phyloP scores from a whole-genome alignment of 2,329 filamentous ascomycete species.

The Phaeophleospora eucalypticola region DNA sequence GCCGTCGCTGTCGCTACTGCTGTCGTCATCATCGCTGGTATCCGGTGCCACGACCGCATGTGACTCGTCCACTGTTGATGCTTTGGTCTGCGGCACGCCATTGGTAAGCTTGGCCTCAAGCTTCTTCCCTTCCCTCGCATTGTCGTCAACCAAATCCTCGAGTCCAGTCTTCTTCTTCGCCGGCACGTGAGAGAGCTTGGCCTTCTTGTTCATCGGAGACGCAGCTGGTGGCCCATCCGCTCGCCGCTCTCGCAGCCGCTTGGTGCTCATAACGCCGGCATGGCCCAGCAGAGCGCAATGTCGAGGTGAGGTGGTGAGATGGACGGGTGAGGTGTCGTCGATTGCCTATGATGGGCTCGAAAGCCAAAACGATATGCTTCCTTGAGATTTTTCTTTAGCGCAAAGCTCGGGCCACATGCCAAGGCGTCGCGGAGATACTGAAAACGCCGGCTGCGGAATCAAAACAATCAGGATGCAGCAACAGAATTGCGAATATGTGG shows the following conservation, averaged over 20 bases:
- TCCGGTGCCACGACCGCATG: constrained; percentile 48
- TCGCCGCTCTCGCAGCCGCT: constrained; percentile 29
- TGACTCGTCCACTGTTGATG: constrained; percentile 55
- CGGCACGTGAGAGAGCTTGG: constrained; percentile 33
- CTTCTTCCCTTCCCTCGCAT: constrained; percentile 34
- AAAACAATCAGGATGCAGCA: too few relatives aligned
- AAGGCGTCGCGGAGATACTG: too few relatives aligned
- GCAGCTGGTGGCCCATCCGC: constrained; percentile 23
- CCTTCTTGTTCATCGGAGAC: constrained; percentile 30
- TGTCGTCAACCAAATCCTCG: constrained; percentile 34
- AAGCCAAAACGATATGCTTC: not conserved
- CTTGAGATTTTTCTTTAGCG: not conserved
- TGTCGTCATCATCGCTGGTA: not conserved
- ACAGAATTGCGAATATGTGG: too few relatives aligned
- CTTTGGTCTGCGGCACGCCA: constrained; percentile 48
- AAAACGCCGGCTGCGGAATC: too few relatives aligned
- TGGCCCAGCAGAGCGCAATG: constrained; percentile 7
- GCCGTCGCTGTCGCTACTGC: not conserved
- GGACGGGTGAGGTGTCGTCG: constrained; percentile 1
- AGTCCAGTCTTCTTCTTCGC: constrained; percentile 27
- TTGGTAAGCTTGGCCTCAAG: constrained; percentile 49
- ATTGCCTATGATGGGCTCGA: not conserved
- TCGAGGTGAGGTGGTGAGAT: constrained; percentile 1
- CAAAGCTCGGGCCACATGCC: too few relatives aligned
- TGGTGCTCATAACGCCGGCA: constrained; percentile 34